Base-by-base conservation (phyloP, 2,329 filamentous ascomycete species). In the Blumeriella jaapii region DNA sequence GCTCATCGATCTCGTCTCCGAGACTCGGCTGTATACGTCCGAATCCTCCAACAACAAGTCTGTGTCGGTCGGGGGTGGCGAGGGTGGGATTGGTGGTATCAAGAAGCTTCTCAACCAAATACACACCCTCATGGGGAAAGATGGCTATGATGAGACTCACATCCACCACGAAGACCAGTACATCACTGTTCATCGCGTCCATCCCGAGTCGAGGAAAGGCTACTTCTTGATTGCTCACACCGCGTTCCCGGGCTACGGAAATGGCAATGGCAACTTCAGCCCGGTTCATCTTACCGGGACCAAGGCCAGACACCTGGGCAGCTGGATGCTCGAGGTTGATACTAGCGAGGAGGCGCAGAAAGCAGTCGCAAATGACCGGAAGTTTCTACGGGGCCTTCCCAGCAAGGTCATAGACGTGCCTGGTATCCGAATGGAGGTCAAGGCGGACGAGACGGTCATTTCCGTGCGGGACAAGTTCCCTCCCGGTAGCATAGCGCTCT, bases 91-190 rank as follows among this genome's bases (percentile, higher is more conserved):
- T 48, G 87, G 83, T 23, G 78, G 81, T 18, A 70, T 96, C 54
- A 94, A 93, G 67, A 93, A 89, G 56, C 68, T 96, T 7, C 67
- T 98, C 41, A 98, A 98, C 57, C 78, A 89, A 53, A 89, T 98
- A 31, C 93, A 98, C 58, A 86, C 79, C 6, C 70, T 87, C 44
- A 96, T 98, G 91, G 91, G 91, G 44, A 82, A 86, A 54, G 85
- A 96, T 45, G 82, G 82, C 13, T 98, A 93, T 54, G 80, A 87
- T 37, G 91, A 98, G 59, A 94, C 86, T 6, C 89, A 95, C 53
- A 85, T 98, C 34, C 89, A 98, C 54, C 91, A 98, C 55, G 87
- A 96, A 45, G 82, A 84, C 37, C 82, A 98, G 57, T 95, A 94
- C 55, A 82, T 98, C 52, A 98, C 91, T 1, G 85, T 98, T 5